Evolutionary conservation across 768 basidiomycete species (phyloP).

Genomic region (Boletus pseudopeckii): DNA sequence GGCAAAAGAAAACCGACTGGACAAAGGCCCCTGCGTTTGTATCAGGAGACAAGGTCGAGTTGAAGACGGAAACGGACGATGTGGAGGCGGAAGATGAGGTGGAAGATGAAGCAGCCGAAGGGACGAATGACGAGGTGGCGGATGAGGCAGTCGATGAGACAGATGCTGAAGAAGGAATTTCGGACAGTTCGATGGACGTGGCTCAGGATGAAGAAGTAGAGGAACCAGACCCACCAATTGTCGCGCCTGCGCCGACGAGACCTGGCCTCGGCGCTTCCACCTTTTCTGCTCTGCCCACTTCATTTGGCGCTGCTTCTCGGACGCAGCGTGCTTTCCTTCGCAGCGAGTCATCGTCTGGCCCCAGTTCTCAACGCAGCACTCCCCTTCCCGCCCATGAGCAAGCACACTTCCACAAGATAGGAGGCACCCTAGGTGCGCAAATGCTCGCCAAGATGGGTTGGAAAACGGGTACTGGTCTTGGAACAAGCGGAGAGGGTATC

Average conservation of each 20-base stretch:
- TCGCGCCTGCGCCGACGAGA: slow-evolving; percentile 19
- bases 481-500: slow-evolving; percentile 73
- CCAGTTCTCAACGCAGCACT: slow-evolving; percentile 42
- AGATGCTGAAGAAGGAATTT: slow-evolving; percentile 32
- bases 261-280: slow-evolving; percentile 26
- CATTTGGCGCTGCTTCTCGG: slow-evolving; percentile 38
- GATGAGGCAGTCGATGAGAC: slow-evolving; percentile 33
- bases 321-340: slow-evolving; percentile 56
- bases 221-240: slow-evolving; percentile 29
- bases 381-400: slow-evolving; percentile 63
- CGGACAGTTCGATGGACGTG: slow-evolving; percentile 34
- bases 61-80: slow-evolving; percentile 42
- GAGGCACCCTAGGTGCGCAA: slow-evolving; percentile 76
- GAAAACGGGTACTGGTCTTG: slow-evolving; percentile 79
- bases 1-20: slow-evolving; percentile 56
- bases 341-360: slow-evolving; percentile 38
- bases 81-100: slow-evolving; percentile 34
- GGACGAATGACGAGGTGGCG: slow-evolving; percentile 37
- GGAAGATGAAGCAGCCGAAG: slow-evolving; percentile 35
- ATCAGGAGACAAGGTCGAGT: slow-evolving; percentile 45
- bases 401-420: slow-evolving; percentile 80
- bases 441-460: slow-evolving; percentile 97
- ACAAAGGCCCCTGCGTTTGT: slow-evolving; percentile 77
- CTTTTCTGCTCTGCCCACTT: slow-evolving; percentile 30
- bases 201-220: slow-evolving; percentile 36